Evolutionary conservation across 2,329 filamentous ascomycete genomes (phyloP).

Genomic region (Acephala macrosclerotiorum): DNA sequence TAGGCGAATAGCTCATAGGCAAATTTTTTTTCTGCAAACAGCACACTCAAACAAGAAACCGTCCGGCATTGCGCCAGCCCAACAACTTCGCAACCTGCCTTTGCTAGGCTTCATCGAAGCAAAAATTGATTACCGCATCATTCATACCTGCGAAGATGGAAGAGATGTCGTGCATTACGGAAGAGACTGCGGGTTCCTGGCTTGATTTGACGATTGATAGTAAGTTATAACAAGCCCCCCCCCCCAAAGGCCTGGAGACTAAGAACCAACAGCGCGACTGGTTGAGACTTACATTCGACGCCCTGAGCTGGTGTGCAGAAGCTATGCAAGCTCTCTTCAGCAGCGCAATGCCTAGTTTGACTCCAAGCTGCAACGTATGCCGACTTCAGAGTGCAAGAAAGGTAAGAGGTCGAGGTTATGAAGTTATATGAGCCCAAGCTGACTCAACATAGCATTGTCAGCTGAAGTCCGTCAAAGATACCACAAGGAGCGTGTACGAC

Average conservation of each 20-base stretch:
- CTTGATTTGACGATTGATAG: neutral
- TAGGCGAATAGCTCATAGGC: too few species aligned
- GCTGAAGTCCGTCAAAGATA: neutral
- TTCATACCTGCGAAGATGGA: neutral
- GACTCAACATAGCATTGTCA: neutral
- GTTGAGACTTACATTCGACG: conserved; percentile 1
- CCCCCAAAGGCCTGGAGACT: neutral
- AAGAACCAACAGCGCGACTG: neutral
- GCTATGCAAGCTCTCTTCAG: neutral
- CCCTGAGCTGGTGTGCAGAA: neutral
- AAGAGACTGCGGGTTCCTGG: neutral
- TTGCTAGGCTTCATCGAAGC: neutral
- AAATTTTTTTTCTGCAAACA: too few species aligned
- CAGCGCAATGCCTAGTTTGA: neutral
- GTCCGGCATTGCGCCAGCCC: too few species aligned
- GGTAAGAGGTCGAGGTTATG: neutral
- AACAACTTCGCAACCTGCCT: neutral
- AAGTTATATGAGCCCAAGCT: neutral
- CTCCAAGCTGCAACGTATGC: neutral
- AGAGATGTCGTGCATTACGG: neutral
- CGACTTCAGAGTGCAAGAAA: neutral
- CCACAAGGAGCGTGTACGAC: neutral
- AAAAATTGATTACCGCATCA: neutral
- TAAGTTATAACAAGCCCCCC: neutral
- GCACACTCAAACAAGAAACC: too few species aligned